Conservation (phyloP, 2,329 filamentous ascomycete genomes). For the Fonsecaea nubica region DNA sequence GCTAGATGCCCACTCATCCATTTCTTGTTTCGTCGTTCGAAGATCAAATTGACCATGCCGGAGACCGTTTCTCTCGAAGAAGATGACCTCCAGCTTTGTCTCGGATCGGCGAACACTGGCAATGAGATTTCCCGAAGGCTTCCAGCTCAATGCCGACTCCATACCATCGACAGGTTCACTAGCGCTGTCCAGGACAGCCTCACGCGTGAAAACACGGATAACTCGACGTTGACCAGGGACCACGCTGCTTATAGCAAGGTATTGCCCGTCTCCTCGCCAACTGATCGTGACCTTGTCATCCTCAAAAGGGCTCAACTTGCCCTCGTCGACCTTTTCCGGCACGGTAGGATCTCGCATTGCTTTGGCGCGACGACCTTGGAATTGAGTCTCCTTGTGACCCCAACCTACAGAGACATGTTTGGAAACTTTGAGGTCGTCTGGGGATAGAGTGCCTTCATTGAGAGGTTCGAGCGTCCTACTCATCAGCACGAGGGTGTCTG, state of each 20-base stretch:
- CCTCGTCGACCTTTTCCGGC: conserved; percentile 88
- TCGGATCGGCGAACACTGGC: conserved; percentile 77
- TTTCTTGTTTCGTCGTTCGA: conserved; percentile 66
- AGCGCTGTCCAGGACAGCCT: conserved; percentile 88
- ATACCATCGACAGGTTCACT: conserved; percentile 93
- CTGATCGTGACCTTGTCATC: conserved; percentile 75
- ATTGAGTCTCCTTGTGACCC: conserved; percentile 98
- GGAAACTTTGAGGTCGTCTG: conserved; percentile 82
- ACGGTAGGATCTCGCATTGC: conserved; percentile 92
- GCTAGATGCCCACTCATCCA: conserved; percentile 60
- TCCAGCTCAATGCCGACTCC: conserved; percentile 88
- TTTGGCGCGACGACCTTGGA: conserved; percentile 86
- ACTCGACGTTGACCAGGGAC: conserved; percentile 73
- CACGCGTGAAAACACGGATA: conserved; percentile 87
- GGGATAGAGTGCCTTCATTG: conserved; percentile 72
- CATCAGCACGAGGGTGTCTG: conserved; percentile 85
- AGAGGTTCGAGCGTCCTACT: conserved; percentile 87
- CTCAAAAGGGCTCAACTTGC: conserved; percentile 75
- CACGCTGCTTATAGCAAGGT: conserved; percentile 83
- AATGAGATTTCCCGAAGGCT: conserved; percentile 87
- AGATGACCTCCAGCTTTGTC: conserved; percentile 75
- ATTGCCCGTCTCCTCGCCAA: conserved; percentile 95
- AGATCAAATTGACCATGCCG: conserved; percentile 94
- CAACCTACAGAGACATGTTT: conserved; percentile 96
- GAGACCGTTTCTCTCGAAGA: conserved; percentile 97